Evolutionary conservation across 2,329 filamentous ascomycete species (phyloP).

Genomic region (Volutella citrinella): DNA sequence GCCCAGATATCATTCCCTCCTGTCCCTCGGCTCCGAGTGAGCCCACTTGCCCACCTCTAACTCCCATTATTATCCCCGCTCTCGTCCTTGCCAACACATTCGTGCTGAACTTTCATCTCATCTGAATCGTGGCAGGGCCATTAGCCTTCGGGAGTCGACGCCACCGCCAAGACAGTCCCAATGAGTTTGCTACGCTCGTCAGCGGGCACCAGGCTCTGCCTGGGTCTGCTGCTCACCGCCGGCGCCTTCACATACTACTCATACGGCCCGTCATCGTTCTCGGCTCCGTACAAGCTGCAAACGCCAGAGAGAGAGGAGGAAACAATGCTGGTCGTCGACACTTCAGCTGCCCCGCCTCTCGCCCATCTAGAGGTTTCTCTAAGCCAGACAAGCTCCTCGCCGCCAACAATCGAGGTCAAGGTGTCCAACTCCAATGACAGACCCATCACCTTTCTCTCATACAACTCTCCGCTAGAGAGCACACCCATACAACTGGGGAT

Average conservation of each 20-base stretch:
- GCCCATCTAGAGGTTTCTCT: conserved; percentile 30
- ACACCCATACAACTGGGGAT: conserved; percentile 6
- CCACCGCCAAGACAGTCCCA: no score
- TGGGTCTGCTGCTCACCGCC: background rate
- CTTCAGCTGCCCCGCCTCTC: conserved; percentile 6
- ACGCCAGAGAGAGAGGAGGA: no score
- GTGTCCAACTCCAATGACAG: conserved; percentile 36
- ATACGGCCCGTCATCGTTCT: background rate
- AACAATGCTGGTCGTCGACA: no score
- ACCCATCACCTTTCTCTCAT: conserved; percentile 35
- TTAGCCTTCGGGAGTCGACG: no score
- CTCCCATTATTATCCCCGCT: no score
- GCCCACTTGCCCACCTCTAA: no score
- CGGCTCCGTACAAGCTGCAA: no score
- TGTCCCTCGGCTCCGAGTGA: no score
- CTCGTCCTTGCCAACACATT: no score
- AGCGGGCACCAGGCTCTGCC: background rate
- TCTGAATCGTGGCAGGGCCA: no score
- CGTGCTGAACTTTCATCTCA: no score
- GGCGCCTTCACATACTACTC: background rate
- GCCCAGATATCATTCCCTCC: no score
- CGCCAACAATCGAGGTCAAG: conserved; percentile 32
- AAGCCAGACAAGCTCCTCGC: conserved; percentile 29
- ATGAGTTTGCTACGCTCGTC: background rate
- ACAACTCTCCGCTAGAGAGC: conserved; percentile 38